Base-by-base conservation (phyloP, 2,329 filamentous ascomycete genomes). In the Phialocephala subalpina region DNA sequence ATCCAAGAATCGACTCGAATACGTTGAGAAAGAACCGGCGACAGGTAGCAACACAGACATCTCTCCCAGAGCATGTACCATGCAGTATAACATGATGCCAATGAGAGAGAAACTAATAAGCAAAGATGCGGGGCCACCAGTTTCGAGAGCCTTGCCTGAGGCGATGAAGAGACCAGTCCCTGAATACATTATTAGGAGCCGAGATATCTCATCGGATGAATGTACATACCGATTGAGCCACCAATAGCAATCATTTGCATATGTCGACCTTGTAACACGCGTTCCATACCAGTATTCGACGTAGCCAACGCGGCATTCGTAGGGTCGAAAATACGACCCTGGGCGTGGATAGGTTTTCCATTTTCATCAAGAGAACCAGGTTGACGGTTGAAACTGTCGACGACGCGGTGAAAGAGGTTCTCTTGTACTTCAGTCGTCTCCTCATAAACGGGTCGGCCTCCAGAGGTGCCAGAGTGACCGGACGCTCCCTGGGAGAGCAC, bases 221-320 rank as follows among this genome's bases (percentile, higher is more conserved):
- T 53, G 52, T 5, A 49, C 78, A 63, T 81, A 87, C 92, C 92
- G 74, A 97, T 97, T 12, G 92, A 95, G 52, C 94, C 94, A 73
- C 94, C 94, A 72, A 97, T 97, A 16, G 95, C 95, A 83, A 97
- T 97, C 95, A 97, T 97, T 82, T 97, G 94, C 76, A 97, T 77
- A 82, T 98, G 95, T 57, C 94, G 86, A 22, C 90, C 89, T 80
- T 97, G 96, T 72, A 97, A 80, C 77, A 89, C 90, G 74, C 94
- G 85, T 59, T 91, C 88, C 59, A 98, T 83, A 8, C 91, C 88
- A 55, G 92, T 90, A 70, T 90, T 85, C 3, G 92, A 91, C 1
- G 93, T 94, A 52, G 83, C 84, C 18, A 80, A 78, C 0, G 84
- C 85, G 0, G 87, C 87, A 62, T 77, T 77, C 75, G 94, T 90